phyloP scores from a whole-genome alignment of 2,329 filamentous ascomycete species.

The Penicillium glabrum region DNA sequence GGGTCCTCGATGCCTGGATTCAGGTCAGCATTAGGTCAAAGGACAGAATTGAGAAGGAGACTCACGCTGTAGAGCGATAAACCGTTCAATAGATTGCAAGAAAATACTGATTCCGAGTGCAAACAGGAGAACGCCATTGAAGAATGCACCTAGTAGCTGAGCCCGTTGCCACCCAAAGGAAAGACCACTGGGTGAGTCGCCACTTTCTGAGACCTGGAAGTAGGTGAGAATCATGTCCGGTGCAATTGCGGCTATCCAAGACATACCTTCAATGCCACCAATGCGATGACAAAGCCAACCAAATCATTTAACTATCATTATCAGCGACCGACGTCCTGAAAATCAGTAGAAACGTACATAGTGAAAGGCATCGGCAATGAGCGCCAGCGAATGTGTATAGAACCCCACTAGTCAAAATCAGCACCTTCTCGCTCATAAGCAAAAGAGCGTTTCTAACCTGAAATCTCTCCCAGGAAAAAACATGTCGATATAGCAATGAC shows the following conservation, averaged over 20 bases:
- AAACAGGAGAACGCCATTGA: constrained; percentile 74
- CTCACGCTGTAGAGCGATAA: constrained; percentile 31
- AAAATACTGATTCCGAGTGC: constrained; percentile 72
- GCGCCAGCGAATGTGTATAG: constrained; percentile 67
- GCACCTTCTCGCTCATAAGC: background rate
- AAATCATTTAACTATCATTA: constrained; percentile 65
- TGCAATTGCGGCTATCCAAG: background rate
- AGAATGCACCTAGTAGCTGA: constrained; percentile 72
- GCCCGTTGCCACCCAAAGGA: constrained; percentile 78
- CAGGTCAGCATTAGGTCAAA: constrained; percentile 5
- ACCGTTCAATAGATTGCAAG: constrained; percentile 69
- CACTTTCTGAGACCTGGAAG: constrained; percentile 56
- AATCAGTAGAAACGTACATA: constrained; percentile 53
- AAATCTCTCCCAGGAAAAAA: constrained; percentile 35
- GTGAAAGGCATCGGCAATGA: constrained; percentile 77
- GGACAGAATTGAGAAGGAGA: background rate
- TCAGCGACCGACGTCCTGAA: constrained; percentile 6
- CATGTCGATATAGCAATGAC: constrained; percentile 33
- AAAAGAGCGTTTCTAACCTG: constrained; percentile 16
- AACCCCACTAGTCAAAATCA: constrained; percentile 56
- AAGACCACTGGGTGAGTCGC: constrained; percentile 57
- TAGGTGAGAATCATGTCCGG: background rate
- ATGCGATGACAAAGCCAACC: constrained; percentile 66
- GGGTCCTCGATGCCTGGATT: constrained; percentile 62
- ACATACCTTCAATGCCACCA: constrained; percentile 63